phyloP scores from a whole-genome alignment of 179 eudicot genomes.

The Actinidia chinensis region DNA sequence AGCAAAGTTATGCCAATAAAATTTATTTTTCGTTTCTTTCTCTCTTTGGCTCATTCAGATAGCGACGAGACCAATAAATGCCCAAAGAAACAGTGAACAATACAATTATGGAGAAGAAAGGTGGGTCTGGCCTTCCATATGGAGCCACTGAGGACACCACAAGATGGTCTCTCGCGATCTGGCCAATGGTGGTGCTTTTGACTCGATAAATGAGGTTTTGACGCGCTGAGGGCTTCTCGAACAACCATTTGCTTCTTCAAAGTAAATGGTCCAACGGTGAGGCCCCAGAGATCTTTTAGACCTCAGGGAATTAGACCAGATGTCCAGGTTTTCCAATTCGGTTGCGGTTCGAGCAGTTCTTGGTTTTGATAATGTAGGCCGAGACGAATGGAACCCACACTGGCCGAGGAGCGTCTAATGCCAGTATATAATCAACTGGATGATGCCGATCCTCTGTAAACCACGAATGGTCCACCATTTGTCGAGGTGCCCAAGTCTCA shows the following conservation, averaged over 20 bases:
- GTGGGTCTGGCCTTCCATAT: constrained; percentile 48
- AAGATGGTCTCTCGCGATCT: constrained; percentile 28
- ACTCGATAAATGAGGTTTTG: constrained; percentile 25
- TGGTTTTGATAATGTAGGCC: constrained; percentile 38
- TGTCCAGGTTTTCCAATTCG: constrained; percentile 59
- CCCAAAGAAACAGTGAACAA: constrained; percentile 52
- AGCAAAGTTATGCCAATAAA: not conserved
- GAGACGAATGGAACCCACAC: constrained; percentile 31
- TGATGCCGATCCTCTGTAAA: constrained; percentile 37
- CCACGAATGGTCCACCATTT: constrained; percentile 43
- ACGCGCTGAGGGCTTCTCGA: constrained; percentile 27
- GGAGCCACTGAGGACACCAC: constrained; percentile 35
- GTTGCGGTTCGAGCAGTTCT: constrained; percentile 47
- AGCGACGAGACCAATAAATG: constrained; percentile 41
- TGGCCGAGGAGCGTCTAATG: constrained; percentile 46
- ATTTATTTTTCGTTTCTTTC: not conserved
- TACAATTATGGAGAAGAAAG: constrained; percentile 49
- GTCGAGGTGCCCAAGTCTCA: constrained; percentile 38
- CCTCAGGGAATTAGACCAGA: constrained; percentile 36
- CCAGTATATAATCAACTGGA: constrained; percentile 30
- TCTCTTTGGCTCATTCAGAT: constrained; percentile 31
- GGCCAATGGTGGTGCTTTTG: constrained; percentile 24
- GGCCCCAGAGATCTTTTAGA: constrained; percentile 36
- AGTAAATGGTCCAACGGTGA: constrained; percentile 30
- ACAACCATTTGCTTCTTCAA: constrained; percentile 22